These are phyloP conservation scores for Aphanocladium album DNA, from an alignment of 2,329 filamentous ascomycete genomes.

Conservation along the genomic window DNA sequence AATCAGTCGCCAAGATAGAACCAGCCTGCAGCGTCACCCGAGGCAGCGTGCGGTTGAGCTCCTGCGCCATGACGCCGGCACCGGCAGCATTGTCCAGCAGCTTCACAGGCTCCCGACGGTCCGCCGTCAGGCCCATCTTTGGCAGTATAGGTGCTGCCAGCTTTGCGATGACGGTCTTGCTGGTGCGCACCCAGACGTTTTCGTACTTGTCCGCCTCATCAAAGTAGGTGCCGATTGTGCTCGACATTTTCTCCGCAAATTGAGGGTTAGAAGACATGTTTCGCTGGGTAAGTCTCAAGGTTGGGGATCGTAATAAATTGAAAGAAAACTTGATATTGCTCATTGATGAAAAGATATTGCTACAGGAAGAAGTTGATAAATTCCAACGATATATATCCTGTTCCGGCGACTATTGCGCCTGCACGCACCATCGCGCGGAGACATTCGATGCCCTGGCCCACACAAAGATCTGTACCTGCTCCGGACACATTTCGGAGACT, in stretches of 20 bases:
- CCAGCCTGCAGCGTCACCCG: constrained; percentile 35
- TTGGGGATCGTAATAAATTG: background rate
- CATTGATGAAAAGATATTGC: background rate
- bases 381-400: background rate
- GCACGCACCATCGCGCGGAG: background rate
- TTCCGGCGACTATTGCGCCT: constrained; percentile 3
- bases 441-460: background rate
- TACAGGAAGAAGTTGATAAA: background rate
- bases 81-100: constrained; percentile 52
- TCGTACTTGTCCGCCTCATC: background rate
- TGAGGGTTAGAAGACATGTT: background rate
- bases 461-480: background rate
- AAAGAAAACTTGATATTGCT: background rate
- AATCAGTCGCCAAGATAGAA: constrained; percentile 46
- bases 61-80: constrained; percentile 42
- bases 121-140: constrained; percentile 7
- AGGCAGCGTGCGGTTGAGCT: constrained; percentile 35
- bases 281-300: background rate
- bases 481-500: constrained; percentile 9
- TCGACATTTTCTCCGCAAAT: background rate
- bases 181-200: background rate
- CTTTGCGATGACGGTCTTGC: constrained; percentile 3
- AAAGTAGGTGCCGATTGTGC: constrained; percentile 4
- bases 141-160: constrained; percentile 9
- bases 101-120: constrained; percentile 24